Conservation (phyloP, 371 early-diverging fungal species). For the Lichtheimia ramosa region DNA sequence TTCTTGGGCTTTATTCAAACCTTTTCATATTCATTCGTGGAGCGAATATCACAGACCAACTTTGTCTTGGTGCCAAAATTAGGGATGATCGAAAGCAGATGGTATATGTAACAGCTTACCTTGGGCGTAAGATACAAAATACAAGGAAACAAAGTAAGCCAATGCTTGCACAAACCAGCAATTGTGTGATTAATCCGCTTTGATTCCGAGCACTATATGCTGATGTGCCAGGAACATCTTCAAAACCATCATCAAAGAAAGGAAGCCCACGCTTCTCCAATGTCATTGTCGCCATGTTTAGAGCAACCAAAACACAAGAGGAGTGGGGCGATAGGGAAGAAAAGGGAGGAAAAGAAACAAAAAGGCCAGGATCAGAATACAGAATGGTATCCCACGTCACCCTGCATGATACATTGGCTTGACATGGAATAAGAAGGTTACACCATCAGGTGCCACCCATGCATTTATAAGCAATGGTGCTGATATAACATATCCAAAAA, state of each 20-base stretch:
- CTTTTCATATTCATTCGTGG: constrained; percentile 58
- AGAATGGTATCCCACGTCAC: too few relatives aligned
- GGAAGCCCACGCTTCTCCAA: neutral
- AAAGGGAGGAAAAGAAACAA: neutral
- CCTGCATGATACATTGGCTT: too few relatives aligned
- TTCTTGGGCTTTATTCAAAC: constrained; percentile 18
- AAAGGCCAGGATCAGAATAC: neutral
- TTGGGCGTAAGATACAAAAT: constrained; percentile 56
- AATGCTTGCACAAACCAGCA: constrained; percentile 35
- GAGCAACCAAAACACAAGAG: neutral
- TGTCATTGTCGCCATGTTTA: neutral
- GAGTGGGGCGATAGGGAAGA: neutral
- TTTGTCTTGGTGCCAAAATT: neutral
- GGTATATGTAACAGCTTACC: constrained; percentile 14
- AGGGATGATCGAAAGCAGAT: too few relatives aligned
- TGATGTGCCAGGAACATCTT: constrained; percentile 13
- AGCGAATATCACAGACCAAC: constrained; percentile 54
- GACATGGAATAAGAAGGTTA: too few relatives aligned
- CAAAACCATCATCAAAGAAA: constrained; percentile 2
- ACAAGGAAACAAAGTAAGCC: constrained; percentile 47
- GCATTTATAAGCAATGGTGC: too few relatives aligned
- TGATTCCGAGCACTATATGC: constrained; percentile 21
- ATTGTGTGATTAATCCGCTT: constrained; percentile 38
- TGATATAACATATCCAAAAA: too few relatives aligned
- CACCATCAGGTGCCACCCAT: too few relatives aligned